Base-by-base conservation (phyloP, 148 eudicot species). In the Rhododendron simsii region DNA sequence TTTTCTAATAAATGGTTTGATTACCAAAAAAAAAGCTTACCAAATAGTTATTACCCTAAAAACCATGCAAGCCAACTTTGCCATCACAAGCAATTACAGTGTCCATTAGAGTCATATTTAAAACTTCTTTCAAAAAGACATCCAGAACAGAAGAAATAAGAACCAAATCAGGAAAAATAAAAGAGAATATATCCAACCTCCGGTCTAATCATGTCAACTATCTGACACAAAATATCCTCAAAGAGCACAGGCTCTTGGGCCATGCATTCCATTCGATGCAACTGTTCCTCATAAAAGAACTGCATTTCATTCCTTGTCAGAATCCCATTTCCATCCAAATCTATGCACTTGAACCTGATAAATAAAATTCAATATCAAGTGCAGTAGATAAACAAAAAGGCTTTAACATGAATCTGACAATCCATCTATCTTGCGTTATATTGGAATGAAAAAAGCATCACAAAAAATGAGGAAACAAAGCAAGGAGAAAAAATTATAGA, bases 191-290 rank as follows among this genome's bases (percentile, higher is more conserved):
- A 82, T 74, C 45, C 80, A 57, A 96, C 99, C 99, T 95, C 98
- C 63, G 99, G 98, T 78, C 85, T 88, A 88, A 96, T 85, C 99
- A 95, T 96, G 90, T 96, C 99, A 90, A 95, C 90, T 51, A 96
- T 96, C 89, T 96, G 99, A 89, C 99, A 96, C 86, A 96, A 93
- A 78, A 96, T 94, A 87, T 96, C 99, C 93, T 96, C 99, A 91
- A 95, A 96, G 57, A 94, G 96, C 81, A 95, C 99, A 78, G 99
- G 98, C 89, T 96, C 99, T 87, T 96, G 99, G 85, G 96, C 98
- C 96, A 96, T 96, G 90, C 98, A 96, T 87, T 96, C 99, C 98
- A 96, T 96, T 83, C 99, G 92, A 88, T 95, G 99, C 91, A 96
- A 91, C 91, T 97, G 99, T 90, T 97, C 99, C 89, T 95, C 99